Conservation (phyloP, 2,329 filamentous ascomycete species). For the Trichoderma cornu-damae region DNA sequence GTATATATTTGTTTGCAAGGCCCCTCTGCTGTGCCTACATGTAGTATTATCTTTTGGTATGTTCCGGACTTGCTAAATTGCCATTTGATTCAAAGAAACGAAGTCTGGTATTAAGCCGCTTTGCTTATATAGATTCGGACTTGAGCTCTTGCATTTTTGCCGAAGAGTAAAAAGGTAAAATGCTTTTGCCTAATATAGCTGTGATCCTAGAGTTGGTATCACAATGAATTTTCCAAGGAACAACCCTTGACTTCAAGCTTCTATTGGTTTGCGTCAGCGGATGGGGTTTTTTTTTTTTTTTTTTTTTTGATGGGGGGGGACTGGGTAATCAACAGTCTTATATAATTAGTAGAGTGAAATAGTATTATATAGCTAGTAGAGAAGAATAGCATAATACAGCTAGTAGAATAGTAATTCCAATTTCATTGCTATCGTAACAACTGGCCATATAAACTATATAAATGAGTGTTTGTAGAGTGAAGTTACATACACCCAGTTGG, state of each 20-base stretch:
- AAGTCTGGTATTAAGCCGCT: not conserved
- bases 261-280: not conserved
- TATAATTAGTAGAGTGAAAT: not conserved
- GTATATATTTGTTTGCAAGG: too few species aligned
- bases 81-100: not conserved
- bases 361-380: not conserved
- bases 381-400: not conserved
- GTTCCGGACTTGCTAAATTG: slow-evolving; percentile 3
- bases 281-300: too few species aligned
- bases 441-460: not conserved
- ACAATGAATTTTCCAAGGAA: not conserved
- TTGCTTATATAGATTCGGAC: slow-evolving; percentile 1
- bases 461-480: not conserved
- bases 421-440: not conserved
- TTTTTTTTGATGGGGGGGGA: too few species aligned
- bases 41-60: not conserved
- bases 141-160: not conserved
- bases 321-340: not conserved
- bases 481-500: not conserved
- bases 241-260: not conserved
- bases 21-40: not conserved
- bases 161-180: slow-evolving; percentile 1
- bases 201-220: too few species aligned
- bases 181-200: slow-evolving; percentile 5
- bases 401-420: not conserved